A percentile compares a stretch with the other conserved stretches of the same genome.
Conservation (phyloP, 345 rosid genomes). For the Psidium guajava region DNA sequence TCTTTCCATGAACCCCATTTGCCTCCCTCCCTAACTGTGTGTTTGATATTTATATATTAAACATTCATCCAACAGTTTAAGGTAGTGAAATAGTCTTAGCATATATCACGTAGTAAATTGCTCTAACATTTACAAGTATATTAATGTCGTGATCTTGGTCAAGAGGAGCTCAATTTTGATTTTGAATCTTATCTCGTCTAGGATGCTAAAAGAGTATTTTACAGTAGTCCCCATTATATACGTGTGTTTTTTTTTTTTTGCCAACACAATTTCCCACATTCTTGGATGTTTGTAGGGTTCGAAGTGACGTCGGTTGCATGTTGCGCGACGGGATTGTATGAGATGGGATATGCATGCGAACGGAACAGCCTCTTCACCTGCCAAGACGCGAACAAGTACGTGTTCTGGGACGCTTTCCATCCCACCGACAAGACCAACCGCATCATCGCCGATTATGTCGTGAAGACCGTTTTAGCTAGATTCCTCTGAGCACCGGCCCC, state of each 20-base stretch:
- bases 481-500: constrained; percentile 2
- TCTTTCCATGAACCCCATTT: too few species aligned
- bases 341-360: constrained; percentile 53
- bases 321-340: constrained; percentile 54
- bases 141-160: background rate
- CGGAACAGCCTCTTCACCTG: constrained; percentile 24
- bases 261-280: background rate
- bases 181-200: background rate
- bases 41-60: too few species aligned
- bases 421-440: constrained; percentile 25
- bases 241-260: background rate
- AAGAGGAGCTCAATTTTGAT: background rate
- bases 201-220: background rate
- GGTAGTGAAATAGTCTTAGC: too few species aligned
- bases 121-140: too few species aligned
- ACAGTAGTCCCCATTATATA: too few species aligned
- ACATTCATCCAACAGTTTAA: too few species aligned
- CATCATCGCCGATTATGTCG: constrained; percentile 11
- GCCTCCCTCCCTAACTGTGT: too few species aligned
- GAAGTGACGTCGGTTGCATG: constrained; percentile 41
- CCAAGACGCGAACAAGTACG: constrained; percentile 43
- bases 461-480: constrained; percentile 6
- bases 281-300: constrained; percentile 16
- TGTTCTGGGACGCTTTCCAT: constrained; percentile 46
- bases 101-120: background rate